Conservation (phyloP, 805 yeast species). For the Candida adriatica region DNA sequence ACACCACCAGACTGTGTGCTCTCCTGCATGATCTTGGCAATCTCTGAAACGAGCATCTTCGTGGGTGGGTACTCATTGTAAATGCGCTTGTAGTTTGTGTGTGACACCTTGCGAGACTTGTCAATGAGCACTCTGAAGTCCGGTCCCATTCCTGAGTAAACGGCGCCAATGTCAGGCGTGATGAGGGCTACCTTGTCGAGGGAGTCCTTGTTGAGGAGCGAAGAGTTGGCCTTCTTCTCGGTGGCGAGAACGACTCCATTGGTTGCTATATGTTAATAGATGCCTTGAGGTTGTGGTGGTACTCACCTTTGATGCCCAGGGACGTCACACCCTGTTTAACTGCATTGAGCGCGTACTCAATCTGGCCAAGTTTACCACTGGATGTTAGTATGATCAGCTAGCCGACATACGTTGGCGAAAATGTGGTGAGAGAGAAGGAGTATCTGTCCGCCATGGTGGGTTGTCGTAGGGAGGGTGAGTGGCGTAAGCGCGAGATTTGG, state of each 20-base stretch:
- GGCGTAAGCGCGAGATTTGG: too few relatives aligned
- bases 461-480: too few relatives aligned
- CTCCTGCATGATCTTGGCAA: constrained; percentile 96
- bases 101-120: constrained; percentile 88
- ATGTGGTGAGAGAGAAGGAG: constrained; percentile 94
- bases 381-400: not conserved
- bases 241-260: constrained; percentile 97
- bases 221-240: constrained; percentile 81
- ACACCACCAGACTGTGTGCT: constrained; percentile 99
- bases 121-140: constrained; percentile 93
- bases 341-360: constrained; percentile 94
- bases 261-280: constrained; percentile 42
- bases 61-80: constrained; percentile 98
- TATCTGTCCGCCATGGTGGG: constrained; percentile 94
- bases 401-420: constrained; percentile 73
- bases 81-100: constrained; percentile 84
- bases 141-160: constrained; percentile 98
- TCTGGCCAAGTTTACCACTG: constrained; percentile 95
- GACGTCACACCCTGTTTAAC: constrained; percentile 98
- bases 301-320: constrained; percentile 61
- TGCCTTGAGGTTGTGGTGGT: not conserved
- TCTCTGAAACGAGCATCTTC: constrained; percentile 84
- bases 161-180: constrained; percentile 95
- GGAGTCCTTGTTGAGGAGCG: constrained; percentile 67
- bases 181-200: constrained; percentile 72